Conservation (phyloP, 1,284 basidiomycete species). For the Cutaneotrichosporon mucoides region DNA sequence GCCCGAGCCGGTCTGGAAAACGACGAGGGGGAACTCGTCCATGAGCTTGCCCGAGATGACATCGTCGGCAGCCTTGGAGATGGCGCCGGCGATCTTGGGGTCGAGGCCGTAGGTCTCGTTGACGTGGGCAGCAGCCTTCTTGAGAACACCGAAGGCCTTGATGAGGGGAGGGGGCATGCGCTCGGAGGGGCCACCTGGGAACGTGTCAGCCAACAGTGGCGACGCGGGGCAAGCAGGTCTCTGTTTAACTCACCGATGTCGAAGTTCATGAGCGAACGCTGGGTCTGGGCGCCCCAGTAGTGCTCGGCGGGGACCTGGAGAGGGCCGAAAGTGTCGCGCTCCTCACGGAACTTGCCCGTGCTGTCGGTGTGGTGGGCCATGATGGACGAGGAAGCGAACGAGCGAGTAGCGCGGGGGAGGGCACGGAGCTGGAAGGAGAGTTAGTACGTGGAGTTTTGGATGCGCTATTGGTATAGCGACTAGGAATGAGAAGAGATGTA, state of each 20-base stretch:
- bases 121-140: slow-evolving; percentile 93
- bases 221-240: too few relatives aligned
- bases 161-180: slow-evolving; percentile 90
- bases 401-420: slow-evolving; percentile 21
- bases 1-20: slow-evolving; percentile 98
- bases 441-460: not conserved
- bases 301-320: slow-evolving; percentile 88
- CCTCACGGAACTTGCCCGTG: slow-evolving; percentile 37
- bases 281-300: slow-evolving; percentile 99
- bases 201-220: too few relatives aligned
- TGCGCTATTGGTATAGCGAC: too few relatives aligned
- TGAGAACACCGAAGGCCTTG: slow-evolving; percentile 97
- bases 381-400: slow-evolving; percentile 28
- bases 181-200: slow-evolving; percentile 68
- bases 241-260: slow-evolving; percentile 68
- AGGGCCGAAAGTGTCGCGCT: slow-evolving; percentile 50
- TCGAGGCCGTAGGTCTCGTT: slow-evolving; percentile 87
- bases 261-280: slow-evolving; percentile 97
- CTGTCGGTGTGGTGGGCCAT: slow-evolving; percentile 33
- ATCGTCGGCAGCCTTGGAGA: slow-evolving; percentile 94
- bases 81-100: slow-evolving; percentile 80
- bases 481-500: too few relatives aligned
- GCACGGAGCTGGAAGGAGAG: slow-evolving; percentile 19
- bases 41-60: slow-evolving; percentile 93
- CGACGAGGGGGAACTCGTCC: slow-evolving; percentile 96